A percentile compares a stretch with the other conserved stretches of the same genome.
phyloP scores from a whole-genome alignment of 371 early-diverging fungal genomes.

The Mucor racemosus region DNA sequence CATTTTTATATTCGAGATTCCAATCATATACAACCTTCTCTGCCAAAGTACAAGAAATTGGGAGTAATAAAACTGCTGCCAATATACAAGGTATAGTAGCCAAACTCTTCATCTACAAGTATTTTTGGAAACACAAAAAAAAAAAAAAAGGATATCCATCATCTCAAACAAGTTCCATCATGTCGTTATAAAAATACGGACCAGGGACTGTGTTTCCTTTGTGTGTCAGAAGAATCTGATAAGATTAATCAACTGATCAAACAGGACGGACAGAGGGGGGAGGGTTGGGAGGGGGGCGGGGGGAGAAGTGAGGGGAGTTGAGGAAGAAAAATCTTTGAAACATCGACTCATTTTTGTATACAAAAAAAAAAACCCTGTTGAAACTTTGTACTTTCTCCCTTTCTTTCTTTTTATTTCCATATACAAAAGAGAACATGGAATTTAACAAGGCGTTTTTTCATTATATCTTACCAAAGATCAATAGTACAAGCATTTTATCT shows the following conservation, averaged over 20 bases:
- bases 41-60: constrained; percentile 22
- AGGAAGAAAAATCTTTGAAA: background rate
- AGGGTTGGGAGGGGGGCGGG: background rate
- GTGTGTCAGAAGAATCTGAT: background rate
- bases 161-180: constrained; percentile 1
- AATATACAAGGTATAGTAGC: constrained; percentile 4
- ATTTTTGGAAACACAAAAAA: background rate
- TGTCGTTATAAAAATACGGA: background rate
- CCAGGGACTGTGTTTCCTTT: constrained; percentile 2
- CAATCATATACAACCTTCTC: constrained; percentile 66
- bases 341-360: background rate
- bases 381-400: background rate
- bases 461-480: background rate
- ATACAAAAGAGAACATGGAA: background rate
- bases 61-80: background rate
- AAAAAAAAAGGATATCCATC: background rate
- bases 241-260: background rate
- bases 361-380: background rate
- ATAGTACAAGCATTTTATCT: background rate
- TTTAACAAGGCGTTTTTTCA: background rate
- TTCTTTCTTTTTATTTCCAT: background rate
- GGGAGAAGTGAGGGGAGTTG: background rate
- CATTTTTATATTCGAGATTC: constrained; percentile 67
- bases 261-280: background rate
- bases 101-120: constrained; percentile 3